Evolutionary conservation across 1,139 yeast species (phyloP), one percentile per base, ranked within the genome.

Genomic region (Saccharomycopsis crataegensis): DNA sequence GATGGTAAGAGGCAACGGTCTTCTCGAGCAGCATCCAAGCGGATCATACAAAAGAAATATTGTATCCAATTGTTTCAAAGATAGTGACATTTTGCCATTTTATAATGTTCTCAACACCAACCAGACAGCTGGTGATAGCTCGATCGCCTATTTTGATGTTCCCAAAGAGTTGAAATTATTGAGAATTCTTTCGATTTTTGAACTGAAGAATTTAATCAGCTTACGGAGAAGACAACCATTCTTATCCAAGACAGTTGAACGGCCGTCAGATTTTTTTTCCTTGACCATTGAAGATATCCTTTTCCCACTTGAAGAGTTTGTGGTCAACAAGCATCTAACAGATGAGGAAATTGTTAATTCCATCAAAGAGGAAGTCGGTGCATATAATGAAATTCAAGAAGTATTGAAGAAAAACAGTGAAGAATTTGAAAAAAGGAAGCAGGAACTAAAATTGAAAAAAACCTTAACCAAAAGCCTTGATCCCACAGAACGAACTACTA

Each of bases 241-340:
- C 36, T 40, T 54, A n/a, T 32, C 48, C 5, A 34, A 44, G 28
- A 51, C 50, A 12, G n/a, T 17, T 14, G 38, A 31, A 8, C 28
- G 31, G 6, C 49, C 48, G 2, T 44, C 55, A 8, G 57, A 54
- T 34, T 49, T 14, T 46, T 32, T 49, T 28, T 53, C 57, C 4
- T 54, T 54, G 47, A 54, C 61, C 17, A 46, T 65, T 7, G 65
- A 67, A 41, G 59, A 63, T 31, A 51, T 67, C 31, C 43, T 70
- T 34, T 69, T 68, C 53, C 72, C 73, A 1, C 46, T 52, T 1
- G 69, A 68, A 52, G 74, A 70, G 51, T 58, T 55, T 6, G 62
- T 70, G 6, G 40, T 49, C 8, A 68, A 68, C 51, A 59, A 54
- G n/a, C 64, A 61, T 42, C 52, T 65, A 17, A 54, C 62, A 1